Conservation (phyloP, 345 rosid genomes). For the Crucihimalaya himalaica region DNA sequence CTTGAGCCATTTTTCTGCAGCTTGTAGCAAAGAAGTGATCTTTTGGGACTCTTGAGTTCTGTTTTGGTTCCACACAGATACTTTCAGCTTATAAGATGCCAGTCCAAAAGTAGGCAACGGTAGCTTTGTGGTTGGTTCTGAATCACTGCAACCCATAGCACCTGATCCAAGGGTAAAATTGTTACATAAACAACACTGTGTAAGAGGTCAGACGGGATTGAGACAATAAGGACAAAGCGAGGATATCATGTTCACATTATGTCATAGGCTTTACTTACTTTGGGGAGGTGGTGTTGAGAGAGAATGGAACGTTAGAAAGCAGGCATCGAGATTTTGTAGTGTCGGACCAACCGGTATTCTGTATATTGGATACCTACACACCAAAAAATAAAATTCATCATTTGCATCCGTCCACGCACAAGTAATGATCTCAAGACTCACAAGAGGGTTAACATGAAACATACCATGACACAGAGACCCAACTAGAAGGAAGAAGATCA, state of each 20-base stretch:
- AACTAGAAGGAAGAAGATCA: constrained; percentile 80
- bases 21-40: constrained; percentile 55
- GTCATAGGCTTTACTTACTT: constrained; percentile 40
- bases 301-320: constrained; percentile 80
- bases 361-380: constrained; percentile 76
- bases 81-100: constrained; percentile 76
- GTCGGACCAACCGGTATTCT: constrained; percentile 89
- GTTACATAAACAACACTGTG: not conserved
- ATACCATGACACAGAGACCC: constrained; percentile 97
- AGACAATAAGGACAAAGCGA: not conserved
- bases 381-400: not conserved
- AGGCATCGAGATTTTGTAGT: constrained; percentile 86
- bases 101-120: constrained; percentile 74
- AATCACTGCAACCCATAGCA: constrained; percentile 38
- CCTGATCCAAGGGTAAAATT: too few relatives aligned
- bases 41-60: constrained; percentile 55
- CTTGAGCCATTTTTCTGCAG: constrained; percentile 79
- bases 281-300: constrained; percentile 51
- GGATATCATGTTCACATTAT: not conserved
- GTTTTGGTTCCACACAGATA: constrained; percentile 69
- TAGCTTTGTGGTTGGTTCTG: constrained; percentile 48
- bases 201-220: constrained; percentile 10
- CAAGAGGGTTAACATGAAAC: not conserved
- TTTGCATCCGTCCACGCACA: not conserved
- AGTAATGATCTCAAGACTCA: not conserved